A percentile compares a stretch with the other conserved stretches of the same genome.
Conservation (phyloP, 2,329 filamentous ascomycete genomes). For the Alternaria incomplexa region DNA sequence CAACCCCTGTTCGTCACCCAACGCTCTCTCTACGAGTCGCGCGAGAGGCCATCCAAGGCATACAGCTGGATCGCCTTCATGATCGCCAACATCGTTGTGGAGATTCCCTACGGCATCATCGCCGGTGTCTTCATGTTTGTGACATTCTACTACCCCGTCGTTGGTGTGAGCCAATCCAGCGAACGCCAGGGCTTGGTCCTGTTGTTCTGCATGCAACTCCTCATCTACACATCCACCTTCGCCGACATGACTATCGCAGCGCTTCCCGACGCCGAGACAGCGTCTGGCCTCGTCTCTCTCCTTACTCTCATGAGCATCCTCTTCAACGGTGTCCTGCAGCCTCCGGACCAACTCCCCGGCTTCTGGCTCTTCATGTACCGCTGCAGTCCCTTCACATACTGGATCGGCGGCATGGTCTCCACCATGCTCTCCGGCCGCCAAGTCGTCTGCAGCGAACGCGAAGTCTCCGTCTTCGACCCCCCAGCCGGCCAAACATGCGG, state of each 20-base stretch:
- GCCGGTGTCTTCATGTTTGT: slow-evolving; percentile 68
- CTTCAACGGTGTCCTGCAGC: slow-evolving; percentile 64
- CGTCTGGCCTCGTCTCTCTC: slow-evolving; percentile 65
- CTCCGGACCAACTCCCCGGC: slow-evolving; percentile 63
- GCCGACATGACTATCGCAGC: slow-evolving; percentile 76
- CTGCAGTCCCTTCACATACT: slow-evolving; percentile 71
- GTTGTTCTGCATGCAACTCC: slow-evolving; percentile 68
- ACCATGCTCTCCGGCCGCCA: slow-evolving; percentile 52
- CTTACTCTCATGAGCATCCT: slow-evolving; percentile 61
- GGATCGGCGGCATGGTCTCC: slow-evolving; percentile 51
- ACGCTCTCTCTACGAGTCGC: slow-evolving; percentile 64
- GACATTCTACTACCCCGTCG: slow-evolving; percentile 68
- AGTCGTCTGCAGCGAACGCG: slow-evolving; percentile 55
- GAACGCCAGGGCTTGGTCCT: slow-evolving; percentile 65
- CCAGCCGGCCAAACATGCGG: slow-evolving; percentile 51
- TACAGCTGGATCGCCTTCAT: slow-evolving; percentile 81
- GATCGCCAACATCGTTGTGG: slow-evolving; percentile 72
- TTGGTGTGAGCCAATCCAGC: slow-evolving; percentile 48
- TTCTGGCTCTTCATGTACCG: slow-evolving; percentile 84
- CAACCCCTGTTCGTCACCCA: slow-evolving; percentile 66
- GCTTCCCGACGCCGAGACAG: slow-evolving; percentile 72
- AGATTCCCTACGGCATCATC: slow-evolving; percentile 70
- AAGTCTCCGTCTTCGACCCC: slow-evolving; percentile 52
- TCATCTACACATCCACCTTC: slow-evolving; percentile 75
- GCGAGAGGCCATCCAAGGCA: slow-evolving; percentile 68